Percentiles rank a stretch among this genome's conserved stretches.
Conservation (phyloP, 1,139 yeast genomes). For the Saccharomyces hybrid region DNA sequence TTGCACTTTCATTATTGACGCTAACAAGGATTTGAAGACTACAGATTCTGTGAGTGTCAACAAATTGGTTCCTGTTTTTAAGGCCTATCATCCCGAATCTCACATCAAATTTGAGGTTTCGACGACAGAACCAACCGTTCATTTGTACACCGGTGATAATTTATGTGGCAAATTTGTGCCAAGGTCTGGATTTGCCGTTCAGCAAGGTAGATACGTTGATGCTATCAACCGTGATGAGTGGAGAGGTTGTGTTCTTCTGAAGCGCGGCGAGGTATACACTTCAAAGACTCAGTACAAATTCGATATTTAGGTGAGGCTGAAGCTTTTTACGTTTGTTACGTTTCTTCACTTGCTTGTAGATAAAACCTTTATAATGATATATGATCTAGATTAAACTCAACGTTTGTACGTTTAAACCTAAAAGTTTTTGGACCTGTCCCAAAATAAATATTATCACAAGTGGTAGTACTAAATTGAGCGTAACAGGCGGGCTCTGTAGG, state of each 20-base stretch:
- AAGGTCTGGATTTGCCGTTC: conserved; percentile 53
- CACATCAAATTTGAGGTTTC: conserved; percentile 36
- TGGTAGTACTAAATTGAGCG: no score
- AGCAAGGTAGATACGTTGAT: conserved; percentile 50
- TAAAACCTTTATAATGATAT: neutral
- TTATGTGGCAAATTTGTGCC: conserved; percentile 32
- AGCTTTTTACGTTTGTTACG: neutral
- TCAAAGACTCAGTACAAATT: conserved; percentile 35
- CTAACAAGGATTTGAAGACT: conserved; percentile 37
- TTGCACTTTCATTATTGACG: conserved; percentile 42
- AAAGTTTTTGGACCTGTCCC: no score
- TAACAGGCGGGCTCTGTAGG: no score
- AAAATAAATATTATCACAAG: no score
- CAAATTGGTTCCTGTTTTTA: conserved; percentile 35
- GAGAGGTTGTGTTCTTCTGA: conserved; percentile 43
- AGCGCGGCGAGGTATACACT: conserved; percentile 47
- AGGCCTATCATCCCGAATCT: conserved; percentile 41
- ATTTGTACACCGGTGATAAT: conserved; percentile 53
- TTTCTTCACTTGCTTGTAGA: neutral
- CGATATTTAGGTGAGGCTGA: neutral
- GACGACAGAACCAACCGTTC: conserved; percentile 60
- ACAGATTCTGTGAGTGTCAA: conserved; percentile 26
- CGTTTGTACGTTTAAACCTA: neutral
- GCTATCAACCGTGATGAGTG: conserved; percentile 44
- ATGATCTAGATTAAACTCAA: neutral